Base-by-base conservation (phyloP, 345 rosid species). In the Citrus medica region DNA sequence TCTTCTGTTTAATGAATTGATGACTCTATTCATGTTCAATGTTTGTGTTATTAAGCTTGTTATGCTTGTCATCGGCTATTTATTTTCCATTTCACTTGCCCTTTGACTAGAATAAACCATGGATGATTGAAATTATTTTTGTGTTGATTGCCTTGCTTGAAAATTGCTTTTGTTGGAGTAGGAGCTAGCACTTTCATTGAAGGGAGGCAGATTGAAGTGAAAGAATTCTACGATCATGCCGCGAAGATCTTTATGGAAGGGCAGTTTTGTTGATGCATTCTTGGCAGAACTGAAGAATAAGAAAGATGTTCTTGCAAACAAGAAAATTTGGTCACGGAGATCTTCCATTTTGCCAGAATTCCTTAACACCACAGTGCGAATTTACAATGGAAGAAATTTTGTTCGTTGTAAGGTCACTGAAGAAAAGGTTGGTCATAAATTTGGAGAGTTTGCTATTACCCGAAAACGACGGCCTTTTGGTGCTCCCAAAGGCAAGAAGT, bases 291-390 rank as follows among this genome's bases (percentile, higher is more conserved):
- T 78, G 76, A 82, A 82, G 77, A 78, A 82, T 81, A 84, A 79
- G 80, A 80, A 73, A 53, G 82, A 80, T 21, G 74, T 56, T 67
- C 81, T 84, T 2, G 60, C 81, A n/a, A 85, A 72, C 83, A 88
- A 27, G 86, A 88, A 83, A 73, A 82, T 86, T 56, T 88, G 87
- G 91, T 86, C 87, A 8, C 77, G 89, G 9, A 83, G 89, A 71
- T 86, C 90, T 30, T 79, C 85, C 3, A 86, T 86, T 78, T 80
- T 88, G 16, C 89, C 89, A 7, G 89, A 88, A 80, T 88, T 84
- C 67, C 68, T 88, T 53, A 79, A 84, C 76, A 73, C 79, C 2
- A 42, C 85, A 0, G 87, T 86, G 61, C 76, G 89, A 56, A 88
- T 88, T 74, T 84, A 88, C 89, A 88, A 86, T 17, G 89, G 89